These are phyloP conservation scores for Trichosporon sp. DNA, from an alignment of 1,284 basidiomycete species.

Conservation along the genomic window DNA sequence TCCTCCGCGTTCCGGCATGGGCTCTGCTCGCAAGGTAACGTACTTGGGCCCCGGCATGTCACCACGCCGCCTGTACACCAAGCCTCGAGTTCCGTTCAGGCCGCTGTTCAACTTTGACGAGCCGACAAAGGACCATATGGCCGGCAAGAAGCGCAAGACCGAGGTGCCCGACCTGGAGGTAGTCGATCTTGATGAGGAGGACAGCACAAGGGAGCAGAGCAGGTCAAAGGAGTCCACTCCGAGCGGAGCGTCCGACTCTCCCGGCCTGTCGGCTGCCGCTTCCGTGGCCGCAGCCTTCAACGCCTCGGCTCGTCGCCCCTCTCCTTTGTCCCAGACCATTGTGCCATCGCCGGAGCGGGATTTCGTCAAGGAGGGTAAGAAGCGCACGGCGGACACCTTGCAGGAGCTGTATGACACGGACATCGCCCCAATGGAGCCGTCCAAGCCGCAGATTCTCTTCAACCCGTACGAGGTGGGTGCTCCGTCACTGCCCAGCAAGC, in stretches of 20 bases:
- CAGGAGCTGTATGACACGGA: slow-evolving; percentile 34
- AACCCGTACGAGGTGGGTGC: slow-evolving; percentile 36
- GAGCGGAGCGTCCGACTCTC: not conserved
- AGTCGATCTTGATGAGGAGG: slow-evolving; percentile 1
- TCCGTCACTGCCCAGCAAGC: not conserved
- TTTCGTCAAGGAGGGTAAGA: slow-evolving; percentile 22
- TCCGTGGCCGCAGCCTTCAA: slow-evolving; percentile 12
- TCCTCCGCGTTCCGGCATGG: not conserved
- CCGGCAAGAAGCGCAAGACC: slow-evolving; percentile 20
- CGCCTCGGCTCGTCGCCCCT: slow-evolving; percentile 13
- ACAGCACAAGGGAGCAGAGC: not conserved
- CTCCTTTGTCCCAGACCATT: slow-evolving; percentile 18
- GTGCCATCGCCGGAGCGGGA: not conserved
- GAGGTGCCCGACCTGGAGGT: slow-evolving; percentile 12
- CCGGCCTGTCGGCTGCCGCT: slow-evolving; percentile 2
- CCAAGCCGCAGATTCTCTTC: slow-evolving; percentile 27
- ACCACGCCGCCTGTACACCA: slow-evolving; percentile 25
- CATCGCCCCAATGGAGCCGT: slow-evolving; percentile 21
- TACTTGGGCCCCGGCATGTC: slow-evolving; percentile 43
- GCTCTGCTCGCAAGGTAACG: slow-evolving; percentile 8
- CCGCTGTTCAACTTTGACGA: slow-evolving; percentile 18
- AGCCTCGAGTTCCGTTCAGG: slow-evolving; percentile 11
- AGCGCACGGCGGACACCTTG: slow-evolving; percentile 37
- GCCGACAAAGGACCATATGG: slow-evolving; percentile 11
- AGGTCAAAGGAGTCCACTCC: not conserved